Conservation (phyloP, 257 asterid species). For the Solanum pennellii region DNA sequence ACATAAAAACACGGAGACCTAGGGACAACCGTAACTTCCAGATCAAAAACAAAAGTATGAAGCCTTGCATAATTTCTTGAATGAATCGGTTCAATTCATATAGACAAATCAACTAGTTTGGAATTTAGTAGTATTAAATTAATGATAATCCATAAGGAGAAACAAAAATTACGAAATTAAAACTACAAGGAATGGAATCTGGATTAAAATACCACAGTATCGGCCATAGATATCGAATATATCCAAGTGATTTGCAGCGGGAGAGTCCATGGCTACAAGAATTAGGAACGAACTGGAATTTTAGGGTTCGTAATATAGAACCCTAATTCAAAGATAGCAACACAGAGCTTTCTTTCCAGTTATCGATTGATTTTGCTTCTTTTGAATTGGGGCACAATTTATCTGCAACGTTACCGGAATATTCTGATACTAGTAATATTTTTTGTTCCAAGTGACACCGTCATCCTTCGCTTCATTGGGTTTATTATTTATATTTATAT, state of each 20-base stretch:
- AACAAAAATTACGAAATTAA: not conserved
- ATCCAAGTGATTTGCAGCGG: conserved; percentile 23
- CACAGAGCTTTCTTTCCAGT: not conserved
- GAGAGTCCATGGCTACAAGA: conserved; percentile 34
- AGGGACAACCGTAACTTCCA: not conserved
- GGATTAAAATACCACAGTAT: conserved; percentile 46
- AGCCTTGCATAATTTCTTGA: not conserved
- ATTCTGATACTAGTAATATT: not conserved
- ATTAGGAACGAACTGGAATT: not conserved
- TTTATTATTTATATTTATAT: not conserved
- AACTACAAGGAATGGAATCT: not conserved
- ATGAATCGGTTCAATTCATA: not conserved
- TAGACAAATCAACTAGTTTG: not conserved
- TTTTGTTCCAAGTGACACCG: not conserved
- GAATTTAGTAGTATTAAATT: not conserved
- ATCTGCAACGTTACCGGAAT: not conserved
- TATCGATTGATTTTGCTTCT: not conserved
- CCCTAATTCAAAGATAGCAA: not conserved
- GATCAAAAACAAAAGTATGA: not conserved
- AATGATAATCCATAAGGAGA: not conserved
- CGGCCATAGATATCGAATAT: conserved; percentile 49
- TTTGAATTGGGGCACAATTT: not conserved
- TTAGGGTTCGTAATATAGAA: not conserved
- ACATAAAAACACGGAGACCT: not conserved
- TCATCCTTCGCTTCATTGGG: not conserved